These are phyloP conservation scores for Eudorina sp. DNA, from an alignment of 139 green algal species.

Conservation along the genomic window DNA sequence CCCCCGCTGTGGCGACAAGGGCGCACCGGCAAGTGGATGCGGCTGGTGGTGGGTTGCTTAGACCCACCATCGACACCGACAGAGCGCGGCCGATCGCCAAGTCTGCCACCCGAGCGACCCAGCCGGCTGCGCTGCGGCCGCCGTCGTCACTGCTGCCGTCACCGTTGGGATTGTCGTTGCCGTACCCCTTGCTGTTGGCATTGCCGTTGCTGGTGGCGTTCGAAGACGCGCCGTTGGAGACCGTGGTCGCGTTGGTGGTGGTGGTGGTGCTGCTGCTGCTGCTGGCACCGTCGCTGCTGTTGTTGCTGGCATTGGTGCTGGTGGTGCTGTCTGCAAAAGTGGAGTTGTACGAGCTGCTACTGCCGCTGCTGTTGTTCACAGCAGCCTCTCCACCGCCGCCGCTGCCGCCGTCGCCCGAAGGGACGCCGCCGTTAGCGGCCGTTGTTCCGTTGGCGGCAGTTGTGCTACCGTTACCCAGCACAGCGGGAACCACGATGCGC, in stretches of 20 bases:
- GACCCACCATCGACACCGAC: neutral
- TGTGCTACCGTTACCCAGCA: neutral
- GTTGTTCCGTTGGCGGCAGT: neutral
- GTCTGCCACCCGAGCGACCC: too few species aligned
- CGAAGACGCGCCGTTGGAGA: neutral
- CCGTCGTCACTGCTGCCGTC: neutral
- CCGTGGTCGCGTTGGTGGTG: neutral
- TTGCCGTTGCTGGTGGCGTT: neutral
- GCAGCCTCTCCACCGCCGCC: too few species aligned
- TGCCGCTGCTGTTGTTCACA: neutral
- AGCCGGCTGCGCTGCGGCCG: neutral
- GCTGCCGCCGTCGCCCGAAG: too few species aligned
- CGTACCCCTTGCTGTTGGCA: neutral
- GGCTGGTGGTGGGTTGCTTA: neutral
- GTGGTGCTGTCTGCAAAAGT: too few species aligned
- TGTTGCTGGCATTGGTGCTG: neutral
- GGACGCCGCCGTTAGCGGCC: neutral
- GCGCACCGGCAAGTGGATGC: slow-evolving; percentile 6
- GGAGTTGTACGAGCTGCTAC: too few species aligned
- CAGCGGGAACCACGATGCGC: neutral
- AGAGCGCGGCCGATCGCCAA: too few species aligned
- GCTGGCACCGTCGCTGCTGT: neutral
- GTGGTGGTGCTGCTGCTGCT: neutral
- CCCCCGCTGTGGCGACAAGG: neutral
- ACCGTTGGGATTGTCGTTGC: neutral